A percentile compares a stretch with the other conserved stretches of the same genome.
Evolutionary conservation across 768 basidiomycete species (phyloP).

Genomic region (Infundibulicybe gibba): DNA sequence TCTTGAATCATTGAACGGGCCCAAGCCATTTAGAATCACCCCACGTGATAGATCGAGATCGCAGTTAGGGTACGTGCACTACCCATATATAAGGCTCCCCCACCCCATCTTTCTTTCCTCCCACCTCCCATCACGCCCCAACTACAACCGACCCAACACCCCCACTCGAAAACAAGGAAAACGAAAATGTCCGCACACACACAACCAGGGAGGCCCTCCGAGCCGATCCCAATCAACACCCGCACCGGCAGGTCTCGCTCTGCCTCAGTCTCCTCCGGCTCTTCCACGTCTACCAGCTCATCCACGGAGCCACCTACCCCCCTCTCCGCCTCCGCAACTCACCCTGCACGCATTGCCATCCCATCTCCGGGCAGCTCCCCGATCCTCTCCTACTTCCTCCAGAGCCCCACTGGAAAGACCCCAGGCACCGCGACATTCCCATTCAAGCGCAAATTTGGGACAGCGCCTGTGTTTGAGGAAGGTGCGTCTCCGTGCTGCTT

Average conservation of each 20-base stretch:
- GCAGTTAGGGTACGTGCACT: conserved; percentile 7
- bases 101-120: conserved; percentile 8
- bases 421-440: conserved; percentile 50
- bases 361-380: conserved; percentile 64
- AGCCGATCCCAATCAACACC: conserved; percentile 60
- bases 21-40: too few species aligned
- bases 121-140: conserved; percentile 25
- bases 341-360: conserved; percentile 37
- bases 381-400: conserved; percentile 66
- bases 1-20: too few species aligned
- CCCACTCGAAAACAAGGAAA: too few species aligned
- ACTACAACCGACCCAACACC: conserved; percentile 15
- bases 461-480: conserved; percentile 58
- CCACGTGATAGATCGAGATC: too few species aligned
- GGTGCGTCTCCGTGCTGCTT: conserved; percentile 40
- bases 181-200: conserved; percentile 23
- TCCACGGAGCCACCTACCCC: conserved; percentile 55
- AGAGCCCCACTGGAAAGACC: conserved; percentile 57
- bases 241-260: conserved; percentile 52
- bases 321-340: conserved; percentile 32
- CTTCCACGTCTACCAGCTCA: conserved; percentile 52
- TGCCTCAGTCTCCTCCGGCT: conserved; percentile 57
- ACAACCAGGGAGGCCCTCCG: conserved; percentile 40
- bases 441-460: conserved; percentile 53
- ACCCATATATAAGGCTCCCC: conserved; percentile 16